A percentile compares a stretch with the other conserved stretches of the same genome.
Evolutionary conservation across 495 filamentous ascomycete species (phyloP).

Genomic region (Rhypophila decipiens): DNA sequence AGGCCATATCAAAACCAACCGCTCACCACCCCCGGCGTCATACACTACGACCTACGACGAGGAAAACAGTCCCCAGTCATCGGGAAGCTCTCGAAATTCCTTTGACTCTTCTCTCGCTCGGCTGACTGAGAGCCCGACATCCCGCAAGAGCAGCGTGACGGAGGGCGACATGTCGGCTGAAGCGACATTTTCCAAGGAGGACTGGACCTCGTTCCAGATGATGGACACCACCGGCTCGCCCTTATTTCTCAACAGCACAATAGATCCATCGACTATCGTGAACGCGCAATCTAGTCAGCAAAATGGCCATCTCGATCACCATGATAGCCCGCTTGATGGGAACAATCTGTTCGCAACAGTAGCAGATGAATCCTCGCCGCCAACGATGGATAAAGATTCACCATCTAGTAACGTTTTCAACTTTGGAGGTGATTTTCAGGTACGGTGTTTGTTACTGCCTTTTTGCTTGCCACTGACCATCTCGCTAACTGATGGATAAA

Average conservation of each 20-base stretch:
- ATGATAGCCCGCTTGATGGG: too few species aligned
- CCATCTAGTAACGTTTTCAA: too few species aligned
- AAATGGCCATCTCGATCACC: background rate
- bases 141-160: conserved; percentile 11
- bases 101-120: conserved; percentile 22
- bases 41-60: background rate
- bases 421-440: too few species aligned
- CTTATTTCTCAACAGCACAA: background rate
- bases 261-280: background rate
- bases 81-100: conserved; percentile 31
- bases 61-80: conserved; percentile 7
- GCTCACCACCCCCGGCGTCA: conserved; percentile 17
- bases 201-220: conserved; percentile 7
- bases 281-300: background rate
- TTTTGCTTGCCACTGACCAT: too few species aligned
- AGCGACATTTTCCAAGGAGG: conserved; percentile 2
- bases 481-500: too few species aligned
- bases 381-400: too few species aligned
- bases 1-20: background rate
- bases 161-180: conserved; percentile 10
- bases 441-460: too few species aligned
- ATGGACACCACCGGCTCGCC: too few species aligned
- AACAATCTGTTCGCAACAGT: too few species aligned
- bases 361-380: too few species aligned
- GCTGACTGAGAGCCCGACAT: conserved; percentile 8